phyloP scores from a whole-genome alignment of 164 flowering plant genomes.

The Platanus orientalis region DNA sequence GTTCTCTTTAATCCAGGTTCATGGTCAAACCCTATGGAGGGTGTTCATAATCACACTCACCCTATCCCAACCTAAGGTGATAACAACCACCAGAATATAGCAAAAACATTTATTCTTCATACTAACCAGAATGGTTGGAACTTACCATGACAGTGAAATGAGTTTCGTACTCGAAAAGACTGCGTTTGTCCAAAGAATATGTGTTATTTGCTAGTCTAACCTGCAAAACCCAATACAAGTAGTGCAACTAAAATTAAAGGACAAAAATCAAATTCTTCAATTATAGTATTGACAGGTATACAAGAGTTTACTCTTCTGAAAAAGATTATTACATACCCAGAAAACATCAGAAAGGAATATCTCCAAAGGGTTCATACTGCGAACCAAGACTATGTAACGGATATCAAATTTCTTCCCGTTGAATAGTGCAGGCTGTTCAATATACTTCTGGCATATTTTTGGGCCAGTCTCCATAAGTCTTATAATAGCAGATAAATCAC shows the following conservation, averaged over 20 bases:
- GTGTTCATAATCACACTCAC: no score
- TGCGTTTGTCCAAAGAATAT: slow-evolving; percentile 72
- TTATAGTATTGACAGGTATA: neutral
- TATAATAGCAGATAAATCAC: slow-evolving; percentile 80
- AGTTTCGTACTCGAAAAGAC: slow-evolving; percentile 84
- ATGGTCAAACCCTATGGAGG: neutral
- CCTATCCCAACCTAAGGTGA: neutral
- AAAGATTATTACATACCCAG: slow-evolving; percentile 59
- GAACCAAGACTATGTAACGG: slow-evolving; percentile 86
- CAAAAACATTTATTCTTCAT: neutral
- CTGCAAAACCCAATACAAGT: slow-evolving; percentile 30
- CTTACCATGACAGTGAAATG: slow-evolving; percentile 99
- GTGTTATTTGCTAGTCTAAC: slow-evolving; percentile 85
- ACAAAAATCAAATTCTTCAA: neutral
- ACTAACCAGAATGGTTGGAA: slow-evolving; percentile 2
- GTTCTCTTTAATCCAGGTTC: neutral
- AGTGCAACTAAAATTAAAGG: neutral
- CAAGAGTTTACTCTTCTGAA: no score
- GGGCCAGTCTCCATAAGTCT: slow-evolving; percentile 99
- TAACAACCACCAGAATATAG: neutral
- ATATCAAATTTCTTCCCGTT: slow-evolving; percentile 88
- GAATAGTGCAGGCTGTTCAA: slow-evolving; percentile 89
- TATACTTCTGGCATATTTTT: slow-evolving; percentile 96
- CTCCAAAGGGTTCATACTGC: slow-evolving; percentile 83
- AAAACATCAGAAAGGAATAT: slow-evolving; percentile 78